Conservation (phyloP, 139 green algal species). For the Closterium sp. region DNA sequence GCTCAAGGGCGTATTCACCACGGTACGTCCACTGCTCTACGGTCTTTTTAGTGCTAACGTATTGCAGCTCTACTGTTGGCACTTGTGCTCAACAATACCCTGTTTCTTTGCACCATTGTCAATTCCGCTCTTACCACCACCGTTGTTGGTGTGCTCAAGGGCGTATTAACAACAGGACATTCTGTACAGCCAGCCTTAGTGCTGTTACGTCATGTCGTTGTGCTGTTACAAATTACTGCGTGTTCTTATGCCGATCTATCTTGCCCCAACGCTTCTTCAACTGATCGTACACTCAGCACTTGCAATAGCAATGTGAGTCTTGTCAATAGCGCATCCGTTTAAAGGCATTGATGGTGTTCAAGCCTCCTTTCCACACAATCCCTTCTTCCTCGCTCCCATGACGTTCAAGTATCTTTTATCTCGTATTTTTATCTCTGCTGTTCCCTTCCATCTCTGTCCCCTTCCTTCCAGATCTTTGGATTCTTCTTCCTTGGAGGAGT, state of each 20-base stretch:
- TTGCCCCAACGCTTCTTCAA: too few relatives aligned
- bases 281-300: too few relatives aligned
- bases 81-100: constrained; percentile 62
- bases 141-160: constrained; percentile 76
- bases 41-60: neutral
- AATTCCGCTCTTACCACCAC: constrained; percentile 79
- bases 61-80: constrained; percentile 35
- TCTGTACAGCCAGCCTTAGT: too few relatives aligned
- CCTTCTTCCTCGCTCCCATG: neutral
- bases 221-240: too few relatives aligned
- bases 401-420: too few relatives aligned
- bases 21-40: constrained; percentile 1
- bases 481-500: constrained; percentile 70
- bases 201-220: too few relatives aligned
- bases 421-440: neutral
- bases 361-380: neutral
- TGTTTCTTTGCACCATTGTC: constrained; percentile 73
- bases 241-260: too few relatives aligned
- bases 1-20: constrained; percentile 59
- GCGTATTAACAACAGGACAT: constrained; percentile 20
- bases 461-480: constrained; percentile 53
- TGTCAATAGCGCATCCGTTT: too few relatives aligned
- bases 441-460: neutral
- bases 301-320: too few relatives aligned
- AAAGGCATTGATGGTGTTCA: too few relatives aligned